Conservation (phyloP, 1,284 basidiomycete species). For the Ceraceosorus bombacis region DNA sequence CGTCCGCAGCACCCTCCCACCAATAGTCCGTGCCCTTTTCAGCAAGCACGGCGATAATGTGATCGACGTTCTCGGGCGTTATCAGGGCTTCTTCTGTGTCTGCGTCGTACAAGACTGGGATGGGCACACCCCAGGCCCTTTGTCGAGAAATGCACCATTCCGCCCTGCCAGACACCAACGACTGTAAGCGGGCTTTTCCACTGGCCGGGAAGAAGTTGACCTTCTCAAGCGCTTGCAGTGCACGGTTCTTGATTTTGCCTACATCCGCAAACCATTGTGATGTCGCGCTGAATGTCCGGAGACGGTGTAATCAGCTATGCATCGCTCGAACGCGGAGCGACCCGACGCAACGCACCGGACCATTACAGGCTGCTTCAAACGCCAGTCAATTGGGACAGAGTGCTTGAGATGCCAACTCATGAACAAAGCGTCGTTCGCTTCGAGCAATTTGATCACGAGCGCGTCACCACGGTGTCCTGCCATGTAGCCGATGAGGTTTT, state of each 20-base stretch:
- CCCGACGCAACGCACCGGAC: conserved; percentile 52
- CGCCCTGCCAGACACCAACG: conserved; percentile 76
- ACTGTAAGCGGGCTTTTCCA: conserved; percentile 59
- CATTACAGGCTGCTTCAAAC: conserved; percentile 85
- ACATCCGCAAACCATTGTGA: conserved; percentile 97
- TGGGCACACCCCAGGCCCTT: conserved; percentile 95
- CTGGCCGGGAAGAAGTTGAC: conserved; percentile 68
- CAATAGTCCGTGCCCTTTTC: conserved; percentile 71
- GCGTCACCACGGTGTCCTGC: conserved; percentile 69
- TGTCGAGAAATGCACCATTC: conserved; percentile 99
- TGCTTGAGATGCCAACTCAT: conserved; percentile 67
- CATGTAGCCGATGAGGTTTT: conserved; percentile 60
- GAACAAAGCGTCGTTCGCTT: conserved; percentile 57
- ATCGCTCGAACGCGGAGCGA: background rate
- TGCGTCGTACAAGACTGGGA: conserved; percentile 74
- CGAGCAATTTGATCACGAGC: conserved; percentile 55
- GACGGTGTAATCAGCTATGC: background rate
- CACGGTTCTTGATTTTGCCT: conserved; percentile 69
- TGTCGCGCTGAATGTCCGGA: conserved; percentile 60
- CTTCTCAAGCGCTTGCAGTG: conserved; percentile 63
- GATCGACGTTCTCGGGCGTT: conserved; percentile 61
- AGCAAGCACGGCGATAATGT: conserved; percentile 70
- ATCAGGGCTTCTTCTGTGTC: conserved; percentile 61
- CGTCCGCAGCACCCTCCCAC: conserved; percentile 79
- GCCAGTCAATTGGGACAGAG: conserved; percentile 95